Percentiles rank a stretch among this genome's conserved stretches.
These are phyloP conservation scores for Pistacia atlantica DNA, from an alignment of 345 rosid genomes.

Conservation along the genomic window DNA sequence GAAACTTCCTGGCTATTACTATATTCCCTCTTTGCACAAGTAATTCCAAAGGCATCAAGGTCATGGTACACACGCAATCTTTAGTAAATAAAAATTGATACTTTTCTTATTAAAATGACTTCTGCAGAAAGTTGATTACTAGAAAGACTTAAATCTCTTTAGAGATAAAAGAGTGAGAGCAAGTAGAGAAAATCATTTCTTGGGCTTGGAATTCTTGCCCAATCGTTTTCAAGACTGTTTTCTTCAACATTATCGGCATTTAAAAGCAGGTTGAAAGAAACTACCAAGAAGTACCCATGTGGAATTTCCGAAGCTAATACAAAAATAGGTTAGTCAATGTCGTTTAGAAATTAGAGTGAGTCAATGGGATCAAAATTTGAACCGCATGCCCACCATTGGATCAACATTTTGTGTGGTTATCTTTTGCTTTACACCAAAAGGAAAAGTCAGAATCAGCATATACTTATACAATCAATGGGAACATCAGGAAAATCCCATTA, in stretches of 20 bases:
- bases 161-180: too few relatives aligned
- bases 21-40: not conserved
- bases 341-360: too few relatives aligned
- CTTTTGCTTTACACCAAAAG: too few relatives aligned
- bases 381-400: too few relatives aligned
- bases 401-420: too few relatives aligned
- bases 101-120: too few relatives aligned
- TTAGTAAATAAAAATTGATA: too few relatives aligned
- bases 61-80: too few relatives aligned
- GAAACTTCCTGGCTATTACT: not conserved
- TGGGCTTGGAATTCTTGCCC: too few relatives aligned
- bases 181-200: too few relatives aligned
- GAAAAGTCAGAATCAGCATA: not conserved
- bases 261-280: not conserved
- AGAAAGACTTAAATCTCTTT: too few relatives aligned
- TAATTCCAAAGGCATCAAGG: not conserved
- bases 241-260: not conserved
- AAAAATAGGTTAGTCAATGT: not conserved
- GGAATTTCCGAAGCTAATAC: not conserved
- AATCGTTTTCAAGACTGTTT: not conserved
- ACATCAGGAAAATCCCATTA: constrained; percentile 9
- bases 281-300: not conserved
- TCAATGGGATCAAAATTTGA: not conserved
- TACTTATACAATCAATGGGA: not conserved
- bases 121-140: too few relatives aligned